These are phyloP conservation scores for Fistulinella prunicolor DNA, from an alignment of 768 basidiomycete species.

Conservation along the genomic window DNA sequence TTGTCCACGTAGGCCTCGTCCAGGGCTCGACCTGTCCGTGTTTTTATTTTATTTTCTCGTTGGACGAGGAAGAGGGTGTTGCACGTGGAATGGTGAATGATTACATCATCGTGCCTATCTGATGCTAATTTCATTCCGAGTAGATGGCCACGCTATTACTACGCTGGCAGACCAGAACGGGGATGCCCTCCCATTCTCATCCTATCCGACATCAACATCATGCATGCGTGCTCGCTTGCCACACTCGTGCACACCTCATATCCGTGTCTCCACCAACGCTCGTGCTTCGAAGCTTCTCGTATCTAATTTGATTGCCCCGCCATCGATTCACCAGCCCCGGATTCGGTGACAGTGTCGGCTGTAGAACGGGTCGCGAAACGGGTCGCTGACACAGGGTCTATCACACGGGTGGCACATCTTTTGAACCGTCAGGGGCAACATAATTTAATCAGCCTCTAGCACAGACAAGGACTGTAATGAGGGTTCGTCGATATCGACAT, in stretches of 20 bases:
- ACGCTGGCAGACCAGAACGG: constrained; percentile 15
- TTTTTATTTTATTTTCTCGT: not conserved
- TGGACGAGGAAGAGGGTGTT: constrained; percentile 1
- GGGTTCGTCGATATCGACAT: not conserved
- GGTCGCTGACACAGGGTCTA: constrained; percentile 5
- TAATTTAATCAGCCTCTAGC: not conserved
- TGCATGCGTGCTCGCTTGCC: not conserved
- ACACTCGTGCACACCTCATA: constrained; percentile 13
- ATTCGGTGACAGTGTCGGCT: constrained; percentile 11
- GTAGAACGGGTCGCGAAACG: constrained; percentile 10
- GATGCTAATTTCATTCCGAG: constrained; percentile 18
- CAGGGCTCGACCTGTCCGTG: too few species aligned
- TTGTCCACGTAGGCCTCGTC: too few species aligned
- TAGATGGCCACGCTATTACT: not conserved
- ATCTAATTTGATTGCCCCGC: constrained; percentile 1
- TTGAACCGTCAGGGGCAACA: not conserved
- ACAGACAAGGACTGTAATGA: constrained; percentile 4
- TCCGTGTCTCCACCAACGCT: constrained; percentile 9
- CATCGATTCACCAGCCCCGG: not conserved
- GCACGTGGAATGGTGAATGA: constrained; percentile 23
- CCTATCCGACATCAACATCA: not conserved
- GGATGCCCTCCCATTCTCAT: too few species aligned
- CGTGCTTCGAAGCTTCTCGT: constrained; percentile 7
- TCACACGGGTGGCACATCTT: not conserved
- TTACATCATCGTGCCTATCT: constrained; percentile 29